These are phyloP conservation scores for Achlya hypogyna DNA, from an alignment of 352 stramenopile species.

Conservation along the genomic window DNA sequence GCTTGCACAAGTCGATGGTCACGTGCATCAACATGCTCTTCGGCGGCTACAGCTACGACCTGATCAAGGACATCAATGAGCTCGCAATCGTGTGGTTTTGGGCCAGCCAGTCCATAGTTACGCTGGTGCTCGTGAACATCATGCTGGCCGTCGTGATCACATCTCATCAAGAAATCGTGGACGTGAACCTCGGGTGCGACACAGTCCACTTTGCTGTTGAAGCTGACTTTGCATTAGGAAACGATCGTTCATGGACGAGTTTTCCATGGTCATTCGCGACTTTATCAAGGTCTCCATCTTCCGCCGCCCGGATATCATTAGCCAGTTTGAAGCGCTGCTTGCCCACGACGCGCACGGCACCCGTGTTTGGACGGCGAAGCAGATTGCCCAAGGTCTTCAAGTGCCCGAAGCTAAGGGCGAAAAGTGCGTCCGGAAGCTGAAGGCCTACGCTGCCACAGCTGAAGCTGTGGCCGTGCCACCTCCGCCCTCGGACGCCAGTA, in stretches of 20 bases:
- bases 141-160: neutral
- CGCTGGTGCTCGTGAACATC: neutral
- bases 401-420: neutral
- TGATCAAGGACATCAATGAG: slow-evolving; percentile 1
- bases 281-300: neutral
- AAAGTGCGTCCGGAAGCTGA: neutral
- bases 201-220: neutral
- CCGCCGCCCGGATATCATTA: neutral
- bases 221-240: neutral
- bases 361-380: neutral
- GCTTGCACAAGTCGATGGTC: neutral
- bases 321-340: neutral
- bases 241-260: slow-evolving; percentile 1
- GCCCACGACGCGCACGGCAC: neutral
- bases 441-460: neutral
- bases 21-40: slow-evolving; percentile 3
- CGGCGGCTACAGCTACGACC: neutral
- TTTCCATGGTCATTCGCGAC: neutral
- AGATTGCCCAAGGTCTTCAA: neutral
- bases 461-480: neutral
- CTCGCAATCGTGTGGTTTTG: slow-evolving; percentile 3
- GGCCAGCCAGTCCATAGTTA: neutral
- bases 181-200: neutral
- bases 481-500: neutral
- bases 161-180: neutral